Evolutionary conservation across 1,139 yeast genomes (phyloP).

Genomic region (Suhomyces bolitotheri): DNA sequence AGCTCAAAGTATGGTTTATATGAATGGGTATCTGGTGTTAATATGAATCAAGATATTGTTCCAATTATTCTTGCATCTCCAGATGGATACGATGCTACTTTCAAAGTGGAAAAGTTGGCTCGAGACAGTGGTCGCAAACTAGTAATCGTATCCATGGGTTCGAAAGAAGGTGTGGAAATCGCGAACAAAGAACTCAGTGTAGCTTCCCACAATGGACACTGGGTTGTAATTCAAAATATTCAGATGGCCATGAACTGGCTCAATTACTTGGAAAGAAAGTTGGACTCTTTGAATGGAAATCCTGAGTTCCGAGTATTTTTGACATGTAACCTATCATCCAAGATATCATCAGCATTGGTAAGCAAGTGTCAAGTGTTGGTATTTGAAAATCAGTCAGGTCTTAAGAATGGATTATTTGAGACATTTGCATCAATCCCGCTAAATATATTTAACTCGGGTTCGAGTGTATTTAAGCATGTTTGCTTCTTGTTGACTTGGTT

Average conservation of each 20-base stretch:
- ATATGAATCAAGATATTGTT: slow-evolving; percentile 11
- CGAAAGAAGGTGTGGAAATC: slow-evolving; percentile 60
- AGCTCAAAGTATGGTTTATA: slow-evolving; percentile 29
- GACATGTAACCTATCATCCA: slow-evolving; percentile 54
- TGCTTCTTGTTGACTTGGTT: slow-evolving; percentile 66
- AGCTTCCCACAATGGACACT: slow-evolving; percentile 50
- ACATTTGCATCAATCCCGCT: slow-evolving; percentile 34
- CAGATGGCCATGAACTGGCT: slow-evolving; percentile 74
- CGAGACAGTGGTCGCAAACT: slow-evolving; percentile 25
- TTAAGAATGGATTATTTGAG: slow-evolving; percentile 51
- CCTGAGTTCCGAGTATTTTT: slow-evolving; percentile 53
- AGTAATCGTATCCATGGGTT: slow-evolving; percentile 68
- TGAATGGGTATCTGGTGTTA: slow-evolving; percentile 20
- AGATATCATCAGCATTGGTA: slow-evolving; percentile 57
- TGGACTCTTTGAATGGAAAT: slow-evolving; percentile 27
- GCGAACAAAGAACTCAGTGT: slow-evolving; percentile 56
- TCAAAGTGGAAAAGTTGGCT: slow-evolving; percentile 51
- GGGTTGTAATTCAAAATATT: slow-evolving; percentile 78
- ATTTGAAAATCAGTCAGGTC: slow-evolving; percentile 63
- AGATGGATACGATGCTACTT: slow-evolving; percentile 68
- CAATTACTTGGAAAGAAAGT: slow-evolving; percentile 47
- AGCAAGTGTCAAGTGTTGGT: slow-evolving; percentile 52
- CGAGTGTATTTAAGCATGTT: slow-evolving; percentile 50
- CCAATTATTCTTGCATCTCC: slow-evolving; percentile 60
- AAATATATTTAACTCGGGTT: slow-evolving; percentile 23